These are phyloP conservation scores for Termitomyces sp. DNA, from an alignment of 768 basidiomycete genomes.

Conservation along the genomic window DNA sequence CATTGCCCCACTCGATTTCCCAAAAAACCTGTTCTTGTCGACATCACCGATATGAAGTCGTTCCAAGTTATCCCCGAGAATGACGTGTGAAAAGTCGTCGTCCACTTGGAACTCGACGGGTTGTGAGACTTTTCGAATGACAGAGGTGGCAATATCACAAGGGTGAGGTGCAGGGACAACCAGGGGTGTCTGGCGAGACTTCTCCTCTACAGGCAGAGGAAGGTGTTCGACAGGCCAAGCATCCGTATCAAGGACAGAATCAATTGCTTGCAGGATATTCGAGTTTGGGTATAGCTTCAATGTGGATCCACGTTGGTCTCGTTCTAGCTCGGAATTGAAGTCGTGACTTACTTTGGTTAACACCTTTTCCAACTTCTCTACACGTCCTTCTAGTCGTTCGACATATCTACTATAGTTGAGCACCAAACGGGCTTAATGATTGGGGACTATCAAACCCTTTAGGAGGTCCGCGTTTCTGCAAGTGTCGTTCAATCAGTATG, in stretches of 20 bases:
- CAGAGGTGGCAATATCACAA: slow-evolving; percentile 27
- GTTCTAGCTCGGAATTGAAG: neutral
- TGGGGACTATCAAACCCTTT: slow-evolving; percentile 43
- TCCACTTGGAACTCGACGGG: slow-evolving; percentile 23
- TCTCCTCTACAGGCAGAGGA: neutral
- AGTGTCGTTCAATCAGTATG: neutral
- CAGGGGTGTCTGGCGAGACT: neutral
- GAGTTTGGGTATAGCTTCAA: slow-evolving; percentile 62
- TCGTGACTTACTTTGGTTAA: slow-evolving; percentile 30
- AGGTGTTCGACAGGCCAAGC: slow-evolving; percentile 5
- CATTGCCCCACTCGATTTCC: slow-evolving; percentile 54
- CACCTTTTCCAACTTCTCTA: slow-evolving; percentile 63
- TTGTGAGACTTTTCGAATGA: slow-evolving; percentile 27
- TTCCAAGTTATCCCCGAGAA: slow-evolving; percentile 32
- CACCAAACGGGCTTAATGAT: neutral
- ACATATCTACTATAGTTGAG: slow-evolving; percentile 40
- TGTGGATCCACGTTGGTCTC: neutral
- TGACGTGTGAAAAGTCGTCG: slow-evolving; percentile 25
- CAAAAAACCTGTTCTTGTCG: slow-evolving; percentile 46
- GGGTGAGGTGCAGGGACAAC: slow-evolving; percentile 4
- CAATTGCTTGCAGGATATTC: slow-evolving; percentile 57
- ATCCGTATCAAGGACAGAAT: slow-evolving; percentile 18
- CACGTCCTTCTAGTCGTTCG: slow-evolving; percentile 56
- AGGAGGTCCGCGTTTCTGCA: slow-evolving; percentile 56
- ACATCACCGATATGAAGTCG: slow-evolving; percentile 28